Evolutionary conservation across 352 stramenopile genomes (phyloP), one percentile per base, ranked within the genome.

Genomic region (Phytophthora sp.): DNA sequence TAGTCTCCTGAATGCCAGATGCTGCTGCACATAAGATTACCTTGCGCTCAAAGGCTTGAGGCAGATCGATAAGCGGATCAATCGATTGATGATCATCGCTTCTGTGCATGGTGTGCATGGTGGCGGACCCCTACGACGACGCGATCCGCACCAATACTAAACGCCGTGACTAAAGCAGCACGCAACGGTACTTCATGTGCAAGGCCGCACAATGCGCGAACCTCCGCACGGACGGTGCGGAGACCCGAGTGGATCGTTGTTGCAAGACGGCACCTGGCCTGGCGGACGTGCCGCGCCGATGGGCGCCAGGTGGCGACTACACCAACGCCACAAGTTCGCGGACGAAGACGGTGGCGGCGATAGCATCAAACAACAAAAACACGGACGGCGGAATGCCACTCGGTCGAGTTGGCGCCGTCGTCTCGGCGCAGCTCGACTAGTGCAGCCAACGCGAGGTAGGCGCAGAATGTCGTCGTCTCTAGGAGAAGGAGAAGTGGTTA

Each of bases 231-330:
- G n/a, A n/a, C n/a, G n/a, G n/a, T n/a, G n/a, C n/a, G n/a, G n/a
- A n/a, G n/a, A n/a, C n/a, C n/a, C n/a, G n/a, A n/a, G n/a, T n/a
- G n/a, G n/a, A n/a, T n/a, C 34, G 5, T n/a, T n/a, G 27, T 26
- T 59, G 45, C 37, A 58, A 46, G 30, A 38, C 59, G 23, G 46
- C 38, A 32, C 20, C 15, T 26, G 31, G 54, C 24, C 20, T 44
- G 18, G 17, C 42, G 42, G 24, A 34, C 7, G 12, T 54, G 23
- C 48, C 10, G 24, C 23, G 23, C 31, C 13, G 48, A 60, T 66
- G 48, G 30, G 48, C 39, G 48, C 57, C 48, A 66, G 56, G 56
- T 66, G 56, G 38, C 56, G 56, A 66, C 48, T 59, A 66, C 48
- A 66, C 46, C 56, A 59, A 66, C 20, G 48, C 46, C 48, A 66